These are phyloP conservation scores for Corylus americana DNA, from an alignment of 306 rosid genomes.

Conservation along the genomic window DNA sequence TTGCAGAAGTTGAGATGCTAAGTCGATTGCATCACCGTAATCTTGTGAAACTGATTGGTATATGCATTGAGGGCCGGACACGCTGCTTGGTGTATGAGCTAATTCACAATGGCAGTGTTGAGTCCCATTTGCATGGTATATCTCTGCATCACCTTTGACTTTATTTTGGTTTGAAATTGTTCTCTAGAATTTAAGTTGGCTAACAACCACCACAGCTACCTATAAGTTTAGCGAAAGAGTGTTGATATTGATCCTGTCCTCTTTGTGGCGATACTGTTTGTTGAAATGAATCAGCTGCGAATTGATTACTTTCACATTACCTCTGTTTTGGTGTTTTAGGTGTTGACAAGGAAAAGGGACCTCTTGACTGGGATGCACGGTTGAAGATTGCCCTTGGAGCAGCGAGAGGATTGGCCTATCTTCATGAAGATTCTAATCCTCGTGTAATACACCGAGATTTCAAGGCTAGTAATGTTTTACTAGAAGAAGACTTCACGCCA, in stretches of 20 bases:
- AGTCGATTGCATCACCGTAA: conserved; percentile 96
- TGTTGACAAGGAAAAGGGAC: conserved; percentile 62
- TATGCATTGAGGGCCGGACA: conserved; percentile 76
- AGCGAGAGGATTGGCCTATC: conserved; percentile 97
- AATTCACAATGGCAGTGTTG: conserved; percentile 90
- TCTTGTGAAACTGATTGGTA: conserved; percentile 92
- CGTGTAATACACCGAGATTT: conserved; percentile 96
- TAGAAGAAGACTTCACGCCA: conserved; percentile 92
- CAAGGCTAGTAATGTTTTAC: conserved; percentile 85
- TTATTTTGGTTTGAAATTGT: conserved; percentile 13
- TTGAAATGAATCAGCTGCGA: neutral
- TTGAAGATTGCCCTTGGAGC: conserved; percentile 93
- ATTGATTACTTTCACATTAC: conserved; percentile 23
- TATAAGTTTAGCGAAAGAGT: neutral
- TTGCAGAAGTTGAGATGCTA: conserved; percentile 88
- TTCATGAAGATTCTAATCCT: conserved; percentile 96
- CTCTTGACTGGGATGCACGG: conserved; percentile 95
- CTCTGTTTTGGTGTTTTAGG: conserved; percentile 47
- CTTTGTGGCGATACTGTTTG: neutral
- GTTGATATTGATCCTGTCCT: neutral
- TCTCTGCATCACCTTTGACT: conserved; percentile 20
- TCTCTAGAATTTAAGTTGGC: neutral
- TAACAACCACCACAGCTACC: neutral
- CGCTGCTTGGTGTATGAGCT: conserved; percentile 94
- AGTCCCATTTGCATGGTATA: conserved; percentile 96